Evolutionary conservation across 805 yeast genomes (phyloP).

Genomic region (Metschnikowia cerradonensis): DNA sequence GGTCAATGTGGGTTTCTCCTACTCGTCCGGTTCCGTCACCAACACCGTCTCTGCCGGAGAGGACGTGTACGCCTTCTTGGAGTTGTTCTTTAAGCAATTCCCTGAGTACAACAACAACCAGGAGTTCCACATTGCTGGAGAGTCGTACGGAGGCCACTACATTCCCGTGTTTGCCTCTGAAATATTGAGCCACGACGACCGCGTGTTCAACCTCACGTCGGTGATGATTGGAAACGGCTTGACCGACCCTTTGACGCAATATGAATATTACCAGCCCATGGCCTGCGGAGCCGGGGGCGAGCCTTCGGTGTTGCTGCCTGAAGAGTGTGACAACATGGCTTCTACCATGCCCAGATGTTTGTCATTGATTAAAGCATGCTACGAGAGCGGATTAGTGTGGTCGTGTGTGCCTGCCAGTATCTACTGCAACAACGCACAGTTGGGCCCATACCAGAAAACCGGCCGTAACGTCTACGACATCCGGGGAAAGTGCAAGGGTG

Average conservation of each 20-base stretch:
- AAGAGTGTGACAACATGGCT: slow-evolving; percentile 63
- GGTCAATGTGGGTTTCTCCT: slow-evolving; percentile 86
- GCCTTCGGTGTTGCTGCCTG: slow-evolving; percentile 66
- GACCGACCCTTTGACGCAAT: slow-evolving; percentile 63
- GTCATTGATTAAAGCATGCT: slow-evolving; percentile 72
- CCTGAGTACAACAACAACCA: slow-evolving; percentile 55
- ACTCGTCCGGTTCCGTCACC: slow-evolving; percentile 60
- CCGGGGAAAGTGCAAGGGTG: slow-evolving; percentile 70
- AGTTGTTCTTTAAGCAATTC: slow-evolving; percentile 77
- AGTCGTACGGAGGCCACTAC: slow-evolving; percentile 91
- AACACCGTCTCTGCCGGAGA: slow-evolving; percentile 79
- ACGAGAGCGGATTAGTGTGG: slow-evolving; percentile 68
- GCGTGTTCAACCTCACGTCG: slow-evolving; percentile 36
- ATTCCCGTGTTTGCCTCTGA: slow-evolving; percentile 86
- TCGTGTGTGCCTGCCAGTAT: slow-evolving; percentile 87
- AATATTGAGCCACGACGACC: slow-evolving; percentile 56
- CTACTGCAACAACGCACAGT: slow-evolving; percentile 81
- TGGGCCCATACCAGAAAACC: slow-evolving; percentile 55
- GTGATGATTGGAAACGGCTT: slow-evolving; percentile 91
- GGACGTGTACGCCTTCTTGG: slow-evolving; percentile 82
- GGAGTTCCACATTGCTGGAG: slow-evolving; percentile 84
- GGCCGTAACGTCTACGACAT: slow-evolving; percentile 92
- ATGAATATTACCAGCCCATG: slow-evolving; percentile 64
- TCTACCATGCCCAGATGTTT: slow-evolving; percentile 69
- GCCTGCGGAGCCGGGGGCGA: slow-evolving; percentile 90